Evolutionary conservation across 129 eudicot genomes (phyloP), one percentile per base, ranked within the genome.

Genomic region (Flaveria linearis): DNA sequence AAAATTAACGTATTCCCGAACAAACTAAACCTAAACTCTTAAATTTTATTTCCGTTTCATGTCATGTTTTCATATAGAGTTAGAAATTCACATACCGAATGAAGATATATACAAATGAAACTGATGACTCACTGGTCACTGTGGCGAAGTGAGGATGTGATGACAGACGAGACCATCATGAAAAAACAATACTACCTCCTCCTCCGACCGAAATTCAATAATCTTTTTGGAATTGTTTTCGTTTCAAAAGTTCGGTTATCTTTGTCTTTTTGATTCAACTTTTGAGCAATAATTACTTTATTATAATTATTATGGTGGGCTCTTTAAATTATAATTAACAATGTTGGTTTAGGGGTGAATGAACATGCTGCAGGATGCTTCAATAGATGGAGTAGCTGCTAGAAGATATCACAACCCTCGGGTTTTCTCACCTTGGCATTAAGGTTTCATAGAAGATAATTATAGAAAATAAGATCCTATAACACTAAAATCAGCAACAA

Each of bases 121-220:
- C 10, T 68, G 71, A 73, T 88, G 90, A 84, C 88, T 86, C 88
- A 70, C 36, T 80, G n/a, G 77, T 76, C 85, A 86, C 81, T 82
- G 85, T 80, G 69, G 68, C 68, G 42, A 22, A 28, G 28, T 67
- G 66, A 76, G 53, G 51, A 14, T 69, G 60, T 61, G 76, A 57
- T 43, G 33, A 43, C 15, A 61, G 49, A 50, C 2, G 56, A 67
- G 74, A 81, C 67, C 76, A 55, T 65, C 71, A 80, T 39, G 50
- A 72, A 79, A 77, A 80, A 65, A 66, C 58, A 51, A 36, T 56
- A 76, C 78, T 16, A 69, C 78, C 46, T 57, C 62, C 30, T 53
- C 18, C 68, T 74, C 76, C 82, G 75, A 69, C 74, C 83, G 36
- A 51, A 56, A 85, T 85, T 73, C 75, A 77, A 46, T 28, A 39